Evolutionary conservation across 2,329 filamentous ascomycete genomes (phyloP), one percentile per base, ranked within the genome.

Genomic region (Ophiostoma montium): DNA sequence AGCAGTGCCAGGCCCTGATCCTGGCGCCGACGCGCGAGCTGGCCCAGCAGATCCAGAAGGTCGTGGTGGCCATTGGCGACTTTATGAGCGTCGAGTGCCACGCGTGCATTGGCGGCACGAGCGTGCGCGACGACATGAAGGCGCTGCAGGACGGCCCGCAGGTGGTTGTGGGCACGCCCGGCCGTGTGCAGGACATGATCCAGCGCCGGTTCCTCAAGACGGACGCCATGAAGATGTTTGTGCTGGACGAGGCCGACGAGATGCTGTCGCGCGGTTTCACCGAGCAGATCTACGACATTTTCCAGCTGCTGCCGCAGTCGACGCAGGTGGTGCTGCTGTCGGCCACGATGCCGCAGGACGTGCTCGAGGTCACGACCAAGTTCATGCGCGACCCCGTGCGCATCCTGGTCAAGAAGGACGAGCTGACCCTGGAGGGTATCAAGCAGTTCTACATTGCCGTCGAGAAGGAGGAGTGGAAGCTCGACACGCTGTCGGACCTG

Each of bases 381-480:
- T 98, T 98, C 80, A 98, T 98, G 92, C 89, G 88, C 62, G 92
- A 98, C 72, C 92, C 92, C 59, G 86, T 98, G 69, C 89, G 92
- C 66, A 96, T 98, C 66, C 79, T 98, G 61, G 92, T 98, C 72
- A 98, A 98, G 85, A 95, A 95, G 81, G 90, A 94, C 65, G 92
- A 98, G 70, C 83, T 98, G 70, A 98, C 92, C 64, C 87, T 98
- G 53, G 92, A 98, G 75, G 92, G 92, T 86, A 94, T 98, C 67
- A 98, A 98, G 80, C 92, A 98, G 70, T 98, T 95, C 76, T 98
- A 95, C 76, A 96, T 98, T 71, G 92, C 92, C 53, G 92, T 98
- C 53, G 92, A 98, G 78, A 96, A 98, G 80, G 92, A 98, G 70
- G 92, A 98, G 66, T 98, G 92, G 92, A 98, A 98, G 76, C 83